Evolutionary conservation across 1,284 basidiomycete species (phyloP).

Genomic region (Rhodotorula sp.): DNA sequence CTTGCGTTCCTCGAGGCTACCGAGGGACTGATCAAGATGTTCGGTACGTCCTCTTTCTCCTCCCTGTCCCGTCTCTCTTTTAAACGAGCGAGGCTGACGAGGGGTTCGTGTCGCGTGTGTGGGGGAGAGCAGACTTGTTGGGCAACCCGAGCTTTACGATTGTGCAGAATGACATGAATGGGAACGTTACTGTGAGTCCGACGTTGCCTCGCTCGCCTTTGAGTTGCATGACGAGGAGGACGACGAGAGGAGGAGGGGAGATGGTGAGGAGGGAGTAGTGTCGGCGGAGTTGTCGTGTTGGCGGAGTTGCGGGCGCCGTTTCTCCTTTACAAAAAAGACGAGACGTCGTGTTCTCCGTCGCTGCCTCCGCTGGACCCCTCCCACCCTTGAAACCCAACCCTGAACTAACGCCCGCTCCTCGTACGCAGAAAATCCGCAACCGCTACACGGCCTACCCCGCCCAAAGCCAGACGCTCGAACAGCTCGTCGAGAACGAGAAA

Average conservation of each 20-base stretch:
- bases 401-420: neutral
- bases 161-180: conserved; percentile 84
- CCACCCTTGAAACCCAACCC: neutral
- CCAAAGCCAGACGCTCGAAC: conserved; percentile 75
- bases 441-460: conserved; percentile 68
- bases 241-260: neutral
- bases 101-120: neutral
- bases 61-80: neutral
- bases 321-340: neutral
- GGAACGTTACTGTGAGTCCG: conserved; percentile 78
- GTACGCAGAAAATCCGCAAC: conserved; percentile 75
- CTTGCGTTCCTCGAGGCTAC: conserved; percentile 83
- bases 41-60: conserved; percentile 61
- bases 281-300: no score
- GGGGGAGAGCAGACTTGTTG: conserved; percentile 66
- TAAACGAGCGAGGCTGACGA: conserved; percentile 1
- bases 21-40: conserved; percentile 83
- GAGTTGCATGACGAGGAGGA: neutral
- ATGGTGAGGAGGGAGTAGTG: no score
- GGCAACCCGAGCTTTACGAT: conserved; percentile 80
- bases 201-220: no score
- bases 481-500: conserved; percentile 80
- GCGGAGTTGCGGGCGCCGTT: no score
- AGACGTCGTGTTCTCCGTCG: neutral
- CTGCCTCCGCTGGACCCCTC: neutral